Evolutionary conservation across 768 basidiomycete genomes (phyloP), one percentile per base, ranked within the genome.

Genomic region (Termitomyces bulborhizus): DNA sequence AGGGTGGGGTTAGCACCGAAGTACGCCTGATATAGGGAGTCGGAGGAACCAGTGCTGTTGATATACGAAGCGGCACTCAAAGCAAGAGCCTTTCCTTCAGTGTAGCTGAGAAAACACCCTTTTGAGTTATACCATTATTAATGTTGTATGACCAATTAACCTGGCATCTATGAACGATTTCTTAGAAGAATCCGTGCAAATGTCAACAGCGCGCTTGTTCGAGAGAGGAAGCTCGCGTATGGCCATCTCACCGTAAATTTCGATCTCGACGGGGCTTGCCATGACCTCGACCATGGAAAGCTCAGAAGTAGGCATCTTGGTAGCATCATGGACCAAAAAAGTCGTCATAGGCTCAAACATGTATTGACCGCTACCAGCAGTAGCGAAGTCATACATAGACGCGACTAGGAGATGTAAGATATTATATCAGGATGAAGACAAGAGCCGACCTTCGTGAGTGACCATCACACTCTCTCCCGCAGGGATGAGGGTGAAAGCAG

Each of bases 51-150:
- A 51, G 62, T 61, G 58, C 63, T 71, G 36, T 54, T 62, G 60
- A 79, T 65, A 57, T 76, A 78, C 21, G 64, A 67, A 7, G 66
- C 58, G 16, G 66, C 66, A 29, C 60, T 48, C 2, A 63, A 63
- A 11, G 75, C 75, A 26, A 78, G 68, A 45, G 65, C 56, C 65
- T 75, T 75, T 34, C 69, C 74, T 58, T 78, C 76, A 16, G 66
- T 61, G 63, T 75, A 73, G 53, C 71, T 71, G 29, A 31, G 46
- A 29, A 8, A 31, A 36, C 13, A n/a, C 12, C 9, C 15, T 13
- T 13, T 6, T 34, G 12, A 51, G 40, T 5, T 6, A 15, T 21
- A 32, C 9, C 13, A 34, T 24, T 1, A 16, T 41, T n/a, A 6
- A 16, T 21, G n/a, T 31, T 32, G 2, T 11, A 27, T 24, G 15